A percentile compares a stretch with the other conserved stretches of the same genome.
Evolutionary conservation across 2,329 filamentous ascomycete species (phyloP).

Genomic region (Penicillium sp.): DNA sequence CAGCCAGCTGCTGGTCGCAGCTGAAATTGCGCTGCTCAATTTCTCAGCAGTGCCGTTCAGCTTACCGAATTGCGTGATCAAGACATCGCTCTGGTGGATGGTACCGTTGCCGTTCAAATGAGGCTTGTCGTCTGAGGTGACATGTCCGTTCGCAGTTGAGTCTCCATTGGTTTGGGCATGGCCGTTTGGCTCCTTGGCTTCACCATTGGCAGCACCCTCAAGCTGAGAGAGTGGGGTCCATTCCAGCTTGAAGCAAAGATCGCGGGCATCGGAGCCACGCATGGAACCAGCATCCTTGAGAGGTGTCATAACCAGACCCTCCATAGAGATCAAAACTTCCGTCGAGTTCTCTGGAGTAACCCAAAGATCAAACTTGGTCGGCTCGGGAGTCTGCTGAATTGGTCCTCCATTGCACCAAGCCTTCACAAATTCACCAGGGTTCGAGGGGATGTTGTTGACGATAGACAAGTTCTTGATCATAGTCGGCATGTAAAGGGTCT

Average conservation of each 20-base stretch:
- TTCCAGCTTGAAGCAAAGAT: constrained; percentile 26
- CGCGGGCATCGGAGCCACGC: constrained; percentile 5
- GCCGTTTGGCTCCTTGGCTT: constrained; percentile 3
- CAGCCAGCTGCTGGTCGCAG: constrained; percentile 6
- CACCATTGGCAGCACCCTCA: neutral
- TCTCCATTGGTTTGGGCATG: neutral
- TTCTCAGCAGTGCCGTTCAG: constrained; percentile 11
- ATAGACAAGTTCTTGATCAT: constrained; percentile 31
- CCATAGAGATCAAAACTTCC: constrained; percentile 21
- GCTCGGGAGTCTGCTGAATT: constrained; percentile 15
- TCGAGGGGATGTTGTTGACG: constrained; percentile 12
- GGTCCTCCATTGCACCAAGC: constrained; percentile 23
- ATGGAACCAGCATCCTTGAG: constrained; percentile 17
- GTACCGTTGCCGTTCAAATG: constrained; percentile 12
- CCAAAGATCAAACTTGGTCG: constrained; percentile 23
- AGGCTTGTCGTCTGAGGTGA: constrained; percentile 1
- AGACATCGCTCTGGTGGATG: constrained; percentile 9
- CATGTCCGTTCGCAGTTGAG: neutral
- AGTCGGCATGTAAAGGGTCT: constrained; percentile 37
- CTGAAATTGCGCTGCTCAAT: constrained; percentile 5
- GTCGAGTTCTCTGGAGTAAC: constrained; percentile 14
- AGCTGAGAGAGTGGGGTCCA: constrained; percentile 18
- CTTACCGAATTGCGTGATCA: constrained; percentile 17
- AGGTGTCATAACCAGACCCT: constrained; percentile 27
- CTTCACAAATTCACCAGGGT: constrained; percentile 18